Conservation (phyloP, 2,329 filamentous ascomycete genomes). For the Fusarium siculi region DNA sequence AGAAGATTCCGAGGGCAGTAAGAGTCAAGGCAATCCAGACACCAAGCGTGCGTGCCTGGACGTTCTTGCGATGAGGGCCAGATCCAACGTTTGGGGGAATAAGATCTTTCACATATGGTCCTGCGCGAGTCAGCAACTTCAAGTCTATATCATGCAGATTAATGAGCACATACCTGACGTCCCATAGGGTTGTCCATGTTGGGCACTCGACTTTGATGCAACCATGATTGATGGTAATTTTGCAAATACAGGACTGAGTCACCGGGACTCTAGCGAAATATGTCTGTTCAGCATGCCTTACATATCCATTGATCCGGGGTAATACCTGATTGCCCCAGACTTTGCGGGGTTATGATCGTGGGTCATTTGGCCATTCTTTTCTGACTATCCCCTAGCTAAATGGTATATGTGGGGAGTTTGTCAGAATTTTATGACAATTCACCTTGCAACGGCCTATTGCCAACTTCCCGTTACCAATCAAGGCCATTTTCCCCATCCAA, state of each 20-base stretch:
- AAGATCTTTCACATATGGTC: background rate
- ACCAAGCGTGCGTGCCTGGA: background rate
- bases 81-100: background rate
- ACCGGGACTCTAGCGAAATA: accelerated
- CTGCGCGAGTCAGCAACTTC: accelerated
- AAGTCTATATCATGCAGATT: accelerated
- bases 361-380: background rate
- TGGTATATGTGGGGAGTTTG: background rate
- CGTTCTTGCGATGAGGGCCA: background rate
- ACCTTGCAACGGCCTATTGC: background rate
- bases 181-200: background rate
- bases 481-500: background rate
- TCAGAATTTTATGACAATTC: background rate
- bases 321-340: accelerated
- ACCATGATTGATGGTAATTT: background rate
- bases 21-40: accelerated
- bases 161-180: accelerated
- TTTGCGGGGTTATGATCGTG: background rate
- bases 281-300: background rate
- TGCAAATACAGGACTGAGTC: background rate
- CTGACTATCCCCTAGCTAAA: background rate
- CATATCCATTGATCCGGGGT: accelerated
- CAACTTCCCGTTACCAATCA: background rate
- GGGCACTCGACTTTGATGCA: accelerated
- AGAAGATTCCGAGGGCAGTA: accelerated